Evolutionary conservation across 306 rosid species (phyloP).

Genomic region (Lathyrus aphaca): DNA sequence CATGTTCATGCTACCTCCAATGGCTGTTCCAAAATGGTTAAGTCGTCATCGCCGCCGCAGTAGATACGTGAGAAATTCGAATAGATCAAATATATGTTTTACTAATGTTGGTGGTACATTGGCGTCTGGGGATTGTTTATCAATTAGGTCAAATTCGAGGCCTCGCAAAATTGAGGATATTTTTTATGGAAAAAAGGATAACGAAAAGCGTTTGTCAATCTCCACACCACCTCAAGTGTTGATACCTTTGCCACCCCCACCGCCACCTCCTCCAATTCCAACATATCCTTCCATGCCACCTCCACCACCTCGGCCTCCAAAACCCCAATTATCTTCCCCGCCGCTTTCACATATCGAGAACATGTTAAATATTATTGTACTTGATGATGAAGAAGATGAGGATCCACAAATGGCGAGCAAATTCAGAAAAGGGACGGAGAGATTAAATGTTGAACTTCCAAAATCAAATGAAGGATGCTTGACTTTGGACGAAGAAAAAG

Average conservation of each 20-base stretch:
- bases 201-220: neutral
- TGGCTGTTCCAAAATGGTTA: conserved; percentile 32
- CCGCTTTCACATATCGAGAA: neutral
- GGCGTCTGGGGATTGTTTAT: neutral
- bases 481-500: no score
- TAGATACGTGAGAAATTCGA: neutral
- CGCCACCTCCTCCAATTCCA: neutral
- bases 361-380: neutral
- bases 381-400: neutral
- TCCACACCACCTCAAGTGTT: no score
- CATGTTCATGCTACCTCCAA: conserved; percentile 62
- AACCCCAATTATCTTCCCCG: neutral
- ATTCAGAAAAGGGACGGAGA: neutral
- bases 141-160: neutral
- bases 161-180: neutral
- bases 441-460: no score
- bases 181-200: neutral
- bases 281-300: neutral
- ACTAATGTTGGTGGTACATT: neutral
- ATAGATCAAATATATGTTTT: neutral
- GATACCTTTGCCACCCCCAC: neutral
- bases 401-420: neutral
- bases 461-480: no score
- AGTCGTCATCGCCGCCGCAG: neutral
- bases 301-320: neutral